phyloP scores from a whole-genome alignment of 2,329 filamentous ascomycete species.

The Fusarium caatingaense region DNA sequence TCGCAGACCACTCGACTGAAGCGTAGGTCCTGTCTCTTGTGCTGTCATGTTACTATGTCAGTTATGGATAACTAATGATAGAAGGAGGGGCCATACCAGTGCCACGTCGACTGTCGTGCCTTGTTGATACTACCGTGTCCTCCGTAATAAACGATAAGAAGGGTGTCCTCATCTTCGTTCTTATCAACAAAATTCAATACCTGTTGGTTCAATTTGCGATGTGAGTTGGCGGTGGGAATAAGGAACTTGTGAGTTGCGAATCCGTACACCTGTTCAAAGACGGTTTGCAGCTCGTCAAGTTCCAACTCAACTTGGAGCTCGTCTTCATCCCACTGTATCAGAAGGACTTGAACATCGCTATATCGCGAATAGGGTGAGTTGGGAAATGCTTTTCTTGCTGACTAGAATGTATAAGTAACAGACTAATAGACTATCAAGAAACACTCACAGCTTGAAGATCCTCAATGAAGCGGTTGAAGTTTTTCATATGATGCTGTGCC shows the following conservation, averaged over 20 bases:
- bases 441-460: conserved; percentile 39
- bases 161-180: conserved; percentile 44
- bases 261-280: conserved; percentile 38
- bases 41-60: conserved; percentile 33
- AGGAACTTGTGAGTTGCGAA: conserved; percentile 41
- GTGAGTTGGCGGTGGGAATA: conserved; percentile 43
- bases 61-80: neutral
- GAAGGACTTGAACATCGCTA: conserved; percentile 41
- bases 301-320: conserved; percentile 44
- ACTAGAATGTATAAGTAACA: conserved; percentile 24
- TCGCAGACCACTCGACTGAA: conserved; percentile 46
- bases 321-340: conserved; percentile 46
- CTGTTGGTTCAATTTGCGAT: conserved; percentile 43
- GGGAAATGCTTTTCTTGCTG: conserved; percentile 43
- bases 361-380: conserved; percentile 45
- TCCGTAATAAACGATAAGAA: conserved; percentile 45
- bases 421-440: neutral
- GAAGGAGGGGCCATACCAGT: conserved; percentile 32
- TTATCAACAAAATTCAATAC: conserved; percentile 42
- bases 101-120: conserved; percentile 44
- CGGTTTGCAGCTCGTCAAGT: conserved; percentile 36
- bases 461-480: conserved; percentile 36
- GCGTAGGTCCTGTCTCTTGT: conserved; percentile 42
- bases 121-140: conserved; percentile 45
- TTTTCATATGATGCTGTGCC: conserved; percentile 44